phyloP scores from a whole-genome alignment of 345 rosid genomes.

The Populus nigra region DNA sequence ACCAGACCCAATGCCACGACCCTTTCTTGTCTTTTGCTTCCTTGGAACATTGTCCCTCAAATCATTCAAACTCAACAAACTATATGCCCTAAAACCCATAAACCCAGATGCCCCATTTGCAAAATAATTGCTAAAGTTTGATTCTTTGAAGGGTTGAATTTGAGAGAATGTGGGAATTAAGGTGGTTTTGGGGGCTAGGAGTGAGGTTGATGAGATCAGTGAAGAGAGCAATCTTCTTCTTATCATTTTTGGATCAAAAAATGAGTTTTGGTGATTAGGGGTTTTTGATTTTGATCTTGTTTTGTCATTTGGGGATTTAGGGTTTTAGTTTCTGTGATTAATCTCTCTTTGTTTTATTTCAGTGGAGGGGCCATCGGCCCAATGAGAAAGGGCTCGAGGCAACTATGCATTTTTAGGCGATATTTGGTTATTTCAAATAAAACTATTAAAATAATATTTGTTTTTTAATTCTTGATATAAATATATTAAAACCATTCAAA shows the following conservation, averaged over 20 bases:
- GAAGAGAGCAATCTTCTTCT: constrained; percentile 11
- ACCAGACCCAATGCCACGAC: constrained; percentile 97
- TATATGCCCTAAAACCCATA: constrained; percentile 52
- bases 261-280: not conserved
- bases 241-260: not conserved
- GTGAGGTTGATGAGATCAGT: constrained; percentile 4
- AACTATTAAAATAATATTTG: too few species aligned
- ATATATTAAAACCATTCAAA: too few species aligned
- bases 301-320: not conserved
- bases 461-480: too few species aligned
- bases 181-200: not conserved
- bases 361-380: too few species aligned
- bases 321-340: not conserved
- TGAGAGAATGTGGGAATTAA: not conserved
- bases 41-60: constrained; percentile 79
- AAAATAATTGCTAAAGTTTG: not conserved
- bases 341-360: too few species aligned
- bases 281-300: not conserved
- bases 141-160: not conserved
- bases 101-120: constrained; percentile 5
- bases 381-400: too few species aligned
- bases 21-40: constrained; percentile 92
- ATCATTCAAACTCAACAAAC: constrained; percentile 81
- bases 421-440: too few species aligned
- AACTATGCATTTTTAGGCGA: too few species aligned